Evolutionary conservation across 2,329 filamentous ascomycete genomes (phyloP), one percentile per base, ranked within the genome.

Genomic region (Decorospora gaudefroyi): DNA sequence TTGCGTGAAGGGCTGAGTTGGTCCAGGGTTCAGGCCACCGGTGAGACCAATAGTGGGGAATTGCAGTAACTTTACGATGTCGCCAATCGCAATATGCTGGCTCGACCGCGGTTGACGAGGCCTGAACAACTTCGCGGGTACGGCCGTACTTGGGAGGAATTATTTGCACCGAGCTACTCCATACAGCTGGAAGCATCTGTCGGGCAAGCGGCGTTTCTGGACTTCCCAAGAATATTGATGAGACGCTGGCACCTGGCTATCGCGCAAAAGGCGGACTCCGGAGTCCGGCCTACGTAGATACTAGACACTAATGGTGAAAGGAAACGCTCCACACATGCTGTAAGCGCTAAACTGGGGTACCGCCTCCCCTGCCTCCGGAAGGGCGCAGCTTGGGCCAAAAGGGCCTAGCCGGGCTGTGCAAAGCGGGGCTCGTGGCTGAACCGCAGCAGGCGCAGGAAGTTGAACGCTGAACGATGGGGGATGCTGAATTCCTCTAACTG

Each of bases 1-100:
- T 31, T 36, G 33, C 41, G 40, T 34, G 51, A 52, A 54, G 49
- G 51, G 51, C 49, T 51, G 40, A 51, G 28, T 30, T 34, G 34
- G 28, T 43, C 42, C 28, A 41, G 35, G 36, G 50, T 51, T 52
- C 17, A 47, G 42, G 38, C 41, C 37, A 49, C 51, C 51, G 49
- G 51, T 55, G 39, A 52, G 41, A 37, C 9, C 11, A 45, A 41
- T 52, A 52, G 51, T 34, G 45, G 23, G 45, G 45, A 49, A 34
- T 36, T 15, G 26, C 21, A 11, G 44, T 37, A 45, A 44, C 27
- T 34, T 51, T 49, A 45, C 40, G 11, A 26, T 18, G 6, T 3
- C 32, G 44, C 48, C 44, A 51, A n/a, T n/a, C n/a, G n/a, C n/a
- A n/a, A n/a, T n/a, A n/a, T n/a, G n/a, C n/a, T n/a, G n/a, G n/a